A percentile compares a stretch with the other conserved stretches of the same genome.
These are phyloP conservation scores for Xanthoconium separans DNA, from an alignment of 1,284 basidiomycete species.

Conservation along the genomic window DNA sequence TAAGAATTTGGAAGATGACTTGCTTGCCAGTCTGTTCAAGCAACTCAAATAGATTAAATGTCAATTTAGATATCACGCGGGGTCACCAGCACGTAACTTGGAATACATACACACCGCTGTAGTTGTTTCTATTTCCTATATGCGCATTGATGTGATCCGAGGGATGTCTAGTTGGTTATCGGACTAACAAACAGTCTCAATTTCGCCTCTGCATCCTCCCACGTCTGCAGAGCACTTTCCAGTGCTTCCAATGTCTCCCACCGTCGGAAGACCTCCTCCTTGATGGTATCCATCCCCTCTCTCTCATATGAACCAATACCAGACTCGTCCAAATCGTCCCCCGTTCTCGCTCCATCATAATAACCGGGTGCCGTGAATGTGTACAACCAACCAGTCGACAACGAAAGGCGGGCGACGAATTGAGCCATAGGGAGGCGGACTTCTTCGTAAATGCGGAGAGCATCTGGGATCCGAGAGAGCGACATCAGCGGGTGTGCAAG, in stretches of 20 bases:
- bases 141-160: no score
- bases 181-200: no score
- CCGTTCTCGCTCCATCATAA: constrained; percentile 22
- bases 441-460: constrained; percentile 32
- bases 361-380: constrained; percentile 13
- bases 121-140: no score
- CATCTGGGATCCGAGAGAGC: constrained; percentile 15
- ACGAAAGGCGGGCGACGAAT: constrained; percentile 10
- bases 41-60: no score
- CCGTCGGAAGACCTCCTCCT: constrained; percentile 1
- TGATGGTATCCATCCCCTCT: constrained; percentile 10
- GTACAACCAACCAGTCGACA: constrained; percentile 14
- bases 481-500: constrained; percentile 28
- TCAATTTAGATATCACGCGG: no score
- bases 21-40: no score
- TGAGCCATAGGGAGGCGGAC: constrained; percentile 26
- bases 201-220: no score
- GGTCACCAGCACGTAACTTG: no score
- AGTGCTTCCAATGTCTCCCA: neutral
- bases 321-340: constrained; percentile 9
- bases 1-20: no score
- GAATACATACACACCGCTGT: no score
- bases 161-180: no score
- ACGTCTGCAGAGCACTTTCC: no score
- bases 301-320: constrained; percentile 15